These are phyloP conservation scores for Aspergillus sclerotiicarbonarius DNA, from an alignment of 495 filamentous ascomycete genomes.

Conservation along the genomic window DNA sequence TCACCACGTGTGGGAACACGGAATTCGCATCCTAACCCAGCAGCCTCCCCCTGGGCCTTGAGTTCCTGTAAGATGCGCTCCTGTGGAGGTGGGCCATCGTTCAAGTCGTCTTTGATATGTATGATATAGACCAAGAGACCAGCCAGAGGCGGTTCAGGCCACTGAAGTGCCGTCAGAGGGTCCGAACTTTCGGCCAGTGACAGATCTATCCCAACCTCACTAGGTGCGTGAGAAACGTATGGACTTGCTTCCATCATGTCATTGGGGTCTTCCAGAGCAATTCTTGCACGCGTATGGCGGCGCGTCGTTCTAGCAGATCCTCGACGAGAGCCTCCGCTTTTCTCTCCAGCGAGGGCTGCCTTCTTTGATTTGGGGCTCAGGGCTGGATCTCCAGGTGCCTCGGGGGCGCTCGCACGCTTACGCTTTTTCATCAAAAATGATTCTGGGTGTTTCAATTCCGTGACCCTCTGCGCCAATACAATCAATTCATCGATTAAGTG, in stretches of 20 bases:
- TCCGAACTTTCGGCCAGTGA: slow-evolving; percentile 17
- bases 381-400: slow-evolving; percentile 1
- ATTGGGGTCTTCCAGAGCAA: background rate
- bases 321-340: background rate
- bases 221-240: slow-evolving; percentile 1
- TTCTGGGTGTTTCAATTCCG: slow-evolving; percentile 20
- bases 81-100: slow-evolving; percentile 59
- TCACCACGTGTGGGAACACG: slow-evolving; percentile 59
- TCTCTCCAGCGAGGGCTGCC: slow-evolving; percentile 4
- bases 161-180: background rate
- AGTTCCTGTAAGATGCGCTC: slow-evolving; percentile 70
- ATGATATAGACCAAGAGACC: slow-evolving; percentile 70
- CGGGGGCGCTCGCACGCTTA: slow-evolving; percentile 26
- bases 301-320: slow-evolving; percentile 4
- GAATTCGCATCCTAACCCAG: slow-evolving; percentile 75
- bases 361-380: slow-evolving; percentile 30
- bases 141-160: slow-evolving; percentile 37
- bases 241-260: background rate
- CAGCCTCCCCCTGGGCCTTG: slow-evolving; percentile 54
- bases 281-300: background rate
- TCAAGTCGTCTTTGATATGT: slow-evolving; percentile 75
- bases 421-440: slow-evolving; percentile 25
- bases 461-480: slow-evolving; percentile 65
- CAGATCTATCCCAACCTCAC: slow-evolving; percentile 10
- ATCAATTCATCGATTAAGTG: slow-evolving; percentile 76